Percentiles rank a stretch among this genome's conserved stretches.
These are phyloP conservation scores for Fistulina hepatica DNA, from an alignment of 1,284 basidiomycete species.

Conservation along the genomic window DNA sequence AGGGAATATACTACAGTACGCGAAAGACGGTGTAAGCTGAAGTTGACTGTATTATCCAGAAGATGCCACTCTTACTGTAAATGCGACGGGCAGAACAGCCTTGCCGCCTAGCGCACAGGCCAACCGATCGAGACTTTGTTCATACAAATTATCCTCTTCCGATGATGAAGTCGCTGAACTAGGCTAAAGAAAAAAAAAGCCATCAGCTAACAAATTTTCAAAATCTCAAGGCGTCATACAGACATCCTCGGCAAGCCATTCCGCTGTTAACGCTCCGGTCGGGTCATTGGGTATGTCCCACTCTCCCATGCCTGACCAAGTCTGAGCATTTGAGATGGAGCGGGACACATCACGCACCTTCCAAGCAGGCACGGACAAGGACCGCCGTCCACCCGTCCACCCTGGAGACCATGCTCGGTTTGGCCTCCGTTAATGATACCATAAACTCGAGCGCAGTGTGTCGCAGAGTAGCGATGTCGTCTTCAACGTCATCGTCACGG, in stretches of 20 bases:
- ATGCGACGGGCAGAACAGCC: conserved; percentile 61
- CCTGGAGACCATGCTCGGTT: conserved; percentile 47
- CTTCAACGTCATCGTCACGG: conserved; percentile 20
- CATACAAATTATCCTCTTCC: conserved; percentile 63
- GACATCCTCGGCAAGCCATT: conserved; percentile 69
- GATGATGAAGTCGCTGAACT: conserved; percentile 21
- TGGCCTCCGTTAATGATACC: conserved; percentile 61
- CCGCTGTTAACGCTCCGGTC: conserved; percentile 37
- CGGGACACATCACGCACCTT: conserved; percentile 66
- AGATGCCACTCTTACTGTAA: too few species aligned
- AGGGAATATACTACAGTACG: conserved; percentile 46
- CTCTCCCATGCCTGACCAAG: too few species aligned
- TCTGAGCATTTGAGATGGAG: too few species aligned
- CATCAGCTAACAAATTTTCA: conserved; percentile 3
- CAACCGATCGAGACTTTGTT: conserved; percentile 67
- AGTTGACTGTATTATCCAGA: not conserved
- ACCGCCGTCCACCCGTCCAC: conserved; percentile 54
- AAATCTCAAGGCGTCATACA: conserved; percentile 16
- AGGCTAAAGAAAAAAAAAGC: conserved; percentile 6
- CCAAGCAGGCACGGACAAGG: conserved; percentile 60
- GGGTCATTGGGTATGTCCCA: too few species aligned
- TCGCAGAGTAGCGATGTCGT: conserved; percentile 46
- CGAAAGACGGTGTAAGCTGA: not conserved
- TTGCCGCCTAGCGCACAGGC: conserved; percentile 67
- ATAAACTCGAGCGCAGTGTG: conserved; percentile 65